Conservation (phyloP, 1,139 yeast genomes). For the Zygosaccharomyces sapae region DNA sequence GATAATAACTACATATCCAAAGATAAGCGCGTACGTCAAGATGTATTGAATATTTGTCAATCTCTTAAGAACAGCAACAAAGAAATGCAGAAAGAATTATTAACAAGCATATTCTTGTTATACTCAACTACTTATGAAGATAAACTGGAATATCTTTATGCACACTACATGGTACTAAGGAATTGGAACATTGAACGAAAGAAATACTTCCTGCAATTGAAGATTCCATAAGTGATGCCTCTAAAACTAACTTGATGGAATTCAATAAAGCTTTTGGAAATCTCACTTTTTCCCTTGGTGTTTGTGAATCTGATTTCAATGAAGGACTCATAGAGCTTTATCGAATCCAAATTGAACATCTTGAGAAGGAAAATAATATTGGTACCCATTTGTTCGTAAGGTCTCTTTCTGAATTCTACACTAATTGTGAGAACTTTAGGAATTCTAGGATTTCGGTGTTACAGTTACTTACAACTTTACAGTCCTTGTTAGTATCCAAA, state of each 20-base stretch:
- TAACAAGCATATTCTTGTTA: conserved; percentile 36
- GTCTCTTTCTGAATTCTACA: conserved; percentile 30
- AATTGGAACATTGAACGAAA: conserved; percentile 17
- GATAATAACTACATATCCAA: conserved; percentile 2
- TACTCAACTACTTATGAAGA: conserved; percentile 27
- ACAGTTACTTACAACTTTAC: conserved; percentile 34
- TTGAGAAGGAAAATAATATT: conserved; percentile 24
- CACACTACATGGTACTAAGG: conserved; percentile 37
- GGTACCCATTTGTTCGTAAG: conserved; percentile 27
- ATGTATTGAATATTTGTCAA: conserved; percentile 5
- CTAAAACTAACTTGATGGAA: conserved; percentile 14
- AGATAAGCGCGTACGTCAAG: background rate
- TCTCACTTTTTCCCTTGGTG: conserved; percentile 23
- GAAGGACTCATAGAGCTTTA: conserved; percentile 25
- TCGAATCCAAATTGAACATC: conserved; percentile 20
- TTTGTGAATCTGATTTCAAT: conserved; percentile 7
- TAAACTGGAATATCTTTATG: conserved; percentile 30
- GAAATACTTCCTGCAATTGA: conserved; percentile 20
- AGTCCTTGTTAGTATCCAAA: conserved; percentile 44
- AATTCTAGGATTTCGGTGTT: conserved; percentile 10
- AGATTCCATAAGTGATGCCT: conserved; percentile 10
- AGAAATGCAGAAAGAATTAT: conserved; percentile 15
- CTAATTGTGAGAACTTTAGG: conserved; percentile 15
- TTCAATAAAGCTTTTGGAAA: conserved; percentile 25
- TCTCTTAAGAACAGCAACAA: background rate